These are phyloP conservation scores for Echinosophora koreensis DNA, from an alignment of 306 rosid species.

Conservation along the genomic window DNA sequence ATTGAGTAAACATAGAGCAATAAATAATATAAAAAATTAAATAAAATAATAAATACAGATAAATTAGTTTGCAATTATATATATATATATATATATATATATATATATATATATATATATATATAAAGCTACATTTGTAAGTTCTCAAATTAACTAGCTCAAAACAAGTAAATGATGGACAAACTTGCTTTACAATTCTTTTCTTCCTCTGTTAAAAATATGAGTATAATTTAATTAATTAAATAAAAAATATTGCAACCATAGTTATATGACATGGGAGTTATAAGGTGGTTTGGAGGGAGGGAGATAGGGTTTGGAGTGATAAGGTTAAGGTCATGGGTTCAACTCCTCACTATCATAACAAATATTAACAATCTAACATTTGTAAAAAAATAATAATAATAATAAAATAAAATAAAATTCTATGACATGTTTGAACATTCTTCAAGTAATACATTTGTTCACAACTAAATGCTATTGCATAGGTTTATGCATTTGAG, in stretches of 20 bases:
- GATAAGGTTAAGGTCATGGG: too few species aligned
- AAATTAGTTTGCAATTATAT: not conserved
- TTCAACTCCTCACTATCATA: too few species aligned
- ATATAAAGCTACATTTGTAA: too few species aligned
- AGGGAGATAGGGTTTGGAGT: too few species aligned
- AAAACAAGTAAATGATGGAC: slow-evolving; percentile 30
- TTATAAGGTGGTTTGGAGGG: too few species aligned
- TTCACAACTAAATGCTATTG: not conserved
- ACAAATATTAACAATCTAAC: too few species aligned
- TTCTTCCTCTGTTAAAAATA: not conserved
- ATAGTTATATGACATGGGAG: not conserved
- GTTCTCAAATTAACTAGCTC: not conserved
- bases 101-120: too few species aligned
- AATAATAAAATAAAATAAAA: too few species aligned
- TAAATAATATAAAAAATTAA: not conserved
- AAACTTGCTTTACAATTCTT: not conserved
- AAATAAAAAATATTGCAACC: not conserved
- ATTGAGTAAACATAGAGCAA: slow-evolving; percentile 1
- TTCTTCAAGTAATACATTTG: not conserved
- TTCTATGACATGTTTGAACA: not conserved
- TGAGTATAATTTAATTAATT: not conserved
- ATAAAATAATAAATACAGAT: not conserved
- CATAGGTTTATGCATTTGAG: not conserved
- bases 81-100: too few species aligned
- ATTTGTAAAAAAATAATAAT: too few species aligned